phyloP scores from a whole-genome alignment of 768 basidiomycete genomes.

The Rhizopogon vinicolor region DNA sequence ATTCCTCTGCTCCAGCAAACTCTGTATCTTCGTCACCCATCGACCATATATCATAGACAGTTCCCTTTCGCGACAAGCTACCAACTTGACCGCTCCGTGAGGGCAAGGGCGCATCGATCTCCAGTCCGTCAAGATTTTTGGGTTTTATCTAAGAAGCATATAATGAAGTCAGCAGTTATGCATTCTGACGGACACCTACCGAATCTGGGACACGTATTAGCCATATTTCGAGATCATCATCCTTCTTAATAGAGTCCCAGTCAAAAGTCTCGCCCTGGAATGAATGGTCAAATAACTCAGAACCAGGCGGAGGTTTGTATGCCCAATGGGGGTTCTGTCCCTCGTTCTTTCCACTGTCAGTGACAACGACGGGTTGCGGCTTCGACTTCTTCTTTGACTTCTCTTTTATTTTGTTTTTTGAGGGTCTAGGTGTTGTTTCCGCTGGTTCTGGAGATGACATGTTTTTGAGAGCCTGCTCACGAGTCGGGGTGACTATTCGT shows the following conservation, averaged over 20 bases:
- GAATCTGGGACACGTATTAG: conserved; percentile 64
- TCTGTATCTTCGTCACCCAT: conserved; percentile 37
- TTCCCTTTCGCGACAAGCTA: conserved; percentile 46
- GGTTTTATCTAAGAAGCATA: conserved; percentile 48
- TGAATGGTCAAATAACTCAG: conserved; percentile 41
- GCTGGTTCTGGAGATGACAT: conserved; percentile 20
- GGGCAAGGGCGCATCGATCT: conserved; percentile 40
- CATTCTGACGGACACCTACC: conserved; percentile 35
- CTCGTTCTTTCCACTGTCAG: conserved; percentile 42
- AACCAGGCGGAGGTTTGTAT: conserved; percentile 53
- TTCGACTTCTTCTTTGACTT: conserved; percentile 10
- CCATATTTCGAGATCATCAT: conserved; percentile 63
- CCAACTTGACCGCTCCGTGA: conserved; percentile 42
- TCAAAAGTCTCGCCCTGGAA: conserved; percentile 52
- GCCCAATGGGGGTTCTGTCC: conserved; percentile 53
- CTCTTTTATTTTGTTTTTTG: conserved; percentile 11
- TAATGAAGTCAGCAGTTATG: neutral
- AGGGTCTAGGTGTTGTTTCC: neutral
- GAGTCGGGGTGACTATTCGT: too few relatives aligned
- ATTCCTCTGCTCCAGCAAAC: conserved; percentile 55
- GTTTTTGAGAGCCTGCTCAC: conserved; percentile 2
- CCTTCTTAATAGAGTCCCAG: conserved; percentile 58
- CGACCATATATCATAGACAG: conserved; percentile 64
- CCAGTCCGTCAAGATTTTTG: conserved; percentile 52
- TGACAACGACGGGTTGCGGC: neutral